Evolutionary conservation across 257 asterid species (phyloP).

Genomic region (Coffea canephora): DNA sequence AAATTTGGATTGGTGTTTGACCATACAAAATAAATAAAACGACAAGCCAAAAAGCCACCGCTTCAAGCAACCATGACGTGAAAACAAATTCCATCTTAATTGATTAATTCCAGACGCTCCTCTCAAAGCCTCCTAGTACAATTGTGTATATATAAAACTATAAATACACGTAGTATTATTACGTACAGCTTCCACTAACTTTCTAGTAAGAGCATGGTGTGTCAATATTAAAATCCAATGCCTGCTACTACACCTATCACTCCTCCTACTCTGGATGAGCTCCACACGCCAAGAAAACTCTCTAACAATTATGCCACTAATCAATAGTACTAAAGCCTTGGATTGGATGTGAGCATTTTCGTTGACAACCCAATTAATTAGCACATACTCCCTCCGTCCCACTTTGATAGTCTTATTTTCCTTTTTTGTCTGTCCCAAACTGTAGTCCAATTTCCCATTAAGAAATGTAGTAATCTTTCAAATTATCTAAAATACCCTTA

Average conservation of each 20-base stretch:
- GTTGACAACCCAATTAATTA: slow-evolving; percentile 2
- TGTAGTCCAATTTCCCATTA: no score
- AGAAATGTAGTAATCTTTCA: no score
- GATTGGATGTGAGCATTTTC: neutral
- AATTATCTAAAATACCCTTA: no score
- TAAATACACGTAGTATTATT: neutral
- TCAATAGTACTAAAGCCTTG: neutral
- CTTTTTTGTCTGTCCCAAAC: no score
- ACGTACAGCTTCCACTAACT: neutral
- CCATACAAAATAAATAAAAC: neutral
- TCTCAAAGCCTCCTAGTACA: no score
- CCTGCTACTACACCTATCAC: neutral
- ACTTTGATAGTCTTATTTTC: no score
- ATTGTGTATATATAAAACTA: neutral
- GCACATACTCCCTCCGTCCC: neutral
- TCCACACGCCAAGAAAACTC: slow-evolving; percentile 36
- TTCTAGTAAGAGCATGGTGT: neutral
- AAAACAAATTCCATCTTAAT: slow-evolving; percentile 15
- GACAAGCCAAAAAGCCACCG: slow-evolving; percentile 11
- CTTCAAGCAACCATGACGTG: slow-evolving; percentile 28
- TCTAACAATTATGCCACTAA: neutral
- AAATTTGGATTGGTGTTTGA: neutral
- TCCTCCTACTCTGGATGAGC: slow-evolving; percentile 20
- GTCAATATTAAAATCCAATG: neutral
- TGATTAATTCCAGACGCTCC: neutral